Evolutionary conservation across 2,329 filamentous ascomycete genomes (phyloP), one percentile per base, ranked within the genome.

Genomic region (Claviceps digitariae): DNA sequence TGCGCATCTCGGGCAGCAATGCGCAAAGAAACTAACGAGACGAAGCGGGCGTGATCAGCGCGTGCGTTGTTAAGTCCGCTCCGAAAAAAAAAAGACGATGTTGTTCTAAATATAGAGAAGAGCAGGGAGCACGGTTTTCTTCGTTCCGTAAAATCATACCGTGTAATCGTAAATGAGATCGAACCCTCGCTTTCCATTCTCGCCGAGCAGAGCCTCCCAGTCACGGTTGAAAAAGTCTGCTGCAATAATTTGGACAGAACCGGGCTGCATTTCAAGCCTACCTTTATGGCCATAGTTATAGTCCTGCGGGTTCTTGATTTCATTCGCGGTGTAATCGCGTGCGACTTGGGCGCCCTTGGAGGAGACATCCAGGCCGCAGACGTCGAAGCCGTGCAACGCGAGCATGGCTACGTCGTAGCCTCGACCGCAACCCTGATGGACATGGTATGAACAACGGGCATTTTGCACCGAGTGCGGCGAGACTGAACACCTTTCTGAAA

Each of bases 391-490:
- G 17, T 38, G 36, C 36, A 38, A 38, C 15, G 36, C 54, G 13
- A 55, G 54, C 54, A 53, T 55, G 31, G 47, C 54, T 20, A 53
- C 54, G 21, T 53, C 51, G 48, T 55, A 55, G 36, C 36, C 36
- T 5, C 36, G 36, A 38, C 36, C 36, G 36, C 36, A 38, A 5
- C 36, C 36, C 36, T 38, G 36, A 6, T 7, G 15, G 15, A 17
- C 17, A n/a, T 38, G 4, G 36, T 9, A n/a, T 38, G 15, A 38
- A n/a, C 36, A 38, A 38, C 4, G 17, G 5, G 36, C 34, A 17
- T 38, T 38, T 38, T 29, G 27, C 9, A 34, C 31, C 31, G 15
- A 38, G 36, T n/a, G 6, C 17, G 15, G 17, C 36, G 36, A n/a
- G 15, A 17, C 15, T n/a, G 36, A n/a, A 38, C 15, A n/a, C 5